These are phyloP conservation scores for Trypethelium eluteriae DNA, from an alignment of 495 filamentous ascomycete species.

Conservation along the genomic window DNA sequence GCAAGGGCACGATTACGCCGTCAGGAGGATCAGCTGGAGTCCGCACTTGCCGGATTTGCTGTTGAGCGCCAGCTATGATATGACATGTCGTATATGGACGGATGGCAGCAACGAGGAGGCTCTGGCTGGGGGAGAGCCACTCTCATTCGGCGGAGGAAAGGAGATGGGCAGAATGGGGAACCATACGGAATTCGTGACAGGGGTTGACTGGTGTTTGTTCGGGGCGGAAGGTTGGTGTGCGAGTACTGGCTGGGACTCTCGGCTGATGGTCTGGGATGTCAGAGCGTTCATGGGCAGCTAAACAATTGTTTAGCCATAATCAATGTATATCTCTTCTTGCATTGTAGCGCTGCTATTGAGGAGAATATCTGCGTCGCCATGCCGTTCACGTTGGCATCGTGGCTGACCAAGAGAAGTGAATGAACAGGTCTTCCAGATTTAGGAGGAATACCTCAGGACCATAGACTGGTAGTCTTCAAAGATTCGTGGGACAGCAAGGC, in stretches of 20 bases:
- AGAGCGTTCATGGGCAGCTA: conserved; percentile 48
- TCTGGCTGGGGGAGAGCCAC: conserved; percentile 24
- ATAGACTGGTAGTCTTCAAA: no score
- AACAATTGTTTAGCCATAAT: not conserved
- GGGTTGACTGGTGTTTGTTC: conserved; percentile 96
- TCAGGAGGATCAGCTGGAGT: conserved; percentile 78
- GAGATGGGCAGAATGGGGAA: conserved; percentile 81
- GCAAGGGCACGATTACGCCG: conserved; percentile 81
- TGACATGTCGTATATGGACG: conserved; percentile 90
- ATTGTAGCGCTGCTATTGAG: not conserved
- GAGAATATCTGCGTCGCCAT: no score
- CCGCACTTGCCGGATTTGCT: conserved; percentile 82
- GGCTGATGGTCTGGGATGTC: conserved; percentile 86
- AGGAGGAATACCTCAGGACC: no score
- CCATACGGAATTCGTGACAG: conserved; percentile 95
- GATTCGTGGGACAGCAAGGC: no score
- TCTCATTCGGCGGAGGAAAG: conserved; percentile 44
- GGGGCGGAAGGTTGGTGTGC: conserved; percentile 93
- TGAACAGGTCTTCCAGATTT: no score
- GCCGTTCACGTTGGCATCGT: no score
- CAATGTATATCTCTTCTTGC: not conserved
- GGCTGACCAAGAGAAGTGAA: no score
- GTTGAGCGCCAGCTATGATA: conserved; percentile 88
- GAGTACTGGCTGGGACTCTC: conserved; percentile 87
- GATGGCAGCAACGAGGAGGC: conserved; percentile 56